Evolutionary conservation across 192 early-diverging fungal genomes (phyloP).

Genomic region (Coemansia umbellata): DNA sequence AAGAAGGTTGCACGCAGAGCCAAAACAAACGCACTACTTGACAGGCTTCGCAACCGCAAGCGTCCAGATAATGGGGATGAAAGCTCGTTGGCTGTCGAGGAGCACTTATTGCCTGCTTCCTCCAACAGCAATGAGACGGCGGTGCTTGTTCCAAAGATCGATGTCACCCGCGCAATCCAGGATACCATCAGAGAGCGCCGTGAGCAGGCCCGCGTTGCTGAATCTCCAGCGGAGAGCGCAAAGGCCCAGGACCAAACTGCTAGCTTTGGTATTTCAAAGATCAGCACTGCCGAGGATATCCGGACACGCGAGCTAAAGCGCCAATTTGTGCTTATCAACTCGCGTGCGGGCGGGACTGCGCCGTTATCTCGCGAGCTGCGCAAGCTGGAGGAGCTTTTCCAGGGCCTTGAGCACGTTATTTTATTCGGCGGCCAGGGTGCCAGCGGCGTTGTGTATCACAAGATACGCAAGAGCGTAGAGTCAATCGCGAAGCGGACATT

Average conservation of each 20-base stretch:
- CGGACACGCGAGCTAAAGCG: constrained; percentile 27
- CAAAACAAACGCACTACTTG: constrained; percentile 15
- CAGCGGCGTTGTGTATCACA: constrained; percentile 45
- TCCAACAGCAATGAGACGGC: background rate
- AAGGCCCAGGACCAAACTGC: background rate
- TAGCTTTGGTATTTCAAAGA: constrained; percentile 1
- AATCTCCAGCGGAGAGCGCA: background rate
- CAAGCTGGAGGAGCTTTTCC: constrained; percentile 43
- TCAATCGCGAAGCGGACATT: constrained; percentile 53
- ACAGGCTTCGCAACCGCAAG: constrained; percentile 28
- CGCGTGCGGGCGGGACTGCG: background rate
- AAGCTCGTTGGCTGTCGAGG: background rate
- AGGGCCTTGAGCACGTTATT: constrained; percentile 42
- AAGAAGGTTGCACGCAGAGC: constrained; percentile 1
- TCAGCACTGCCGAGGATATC: constrained; percentile 6
- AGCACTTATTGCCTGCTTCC: background rate
- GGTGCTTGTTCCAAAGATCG: background rate
- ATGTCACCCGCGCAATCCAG: constrained; percentile 36
- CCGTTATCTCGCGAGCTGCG: constrained; percentile 20
- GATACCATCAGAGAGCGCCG: constrained; percentile 23
- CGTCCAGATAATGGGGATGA: background rate
- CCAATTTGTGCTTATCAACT: constrained; percentile 30
- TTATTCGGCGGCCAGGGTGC: constrained; percentile 27
- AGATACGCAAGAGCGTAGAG: constrained; percentile 52
- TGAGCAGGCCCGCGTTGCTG: background rate